phyloP scores from a whole-genome alignment of 2,329 filamentous ascomycete genomes.

The Colletotrichum graminicola region DNA sequence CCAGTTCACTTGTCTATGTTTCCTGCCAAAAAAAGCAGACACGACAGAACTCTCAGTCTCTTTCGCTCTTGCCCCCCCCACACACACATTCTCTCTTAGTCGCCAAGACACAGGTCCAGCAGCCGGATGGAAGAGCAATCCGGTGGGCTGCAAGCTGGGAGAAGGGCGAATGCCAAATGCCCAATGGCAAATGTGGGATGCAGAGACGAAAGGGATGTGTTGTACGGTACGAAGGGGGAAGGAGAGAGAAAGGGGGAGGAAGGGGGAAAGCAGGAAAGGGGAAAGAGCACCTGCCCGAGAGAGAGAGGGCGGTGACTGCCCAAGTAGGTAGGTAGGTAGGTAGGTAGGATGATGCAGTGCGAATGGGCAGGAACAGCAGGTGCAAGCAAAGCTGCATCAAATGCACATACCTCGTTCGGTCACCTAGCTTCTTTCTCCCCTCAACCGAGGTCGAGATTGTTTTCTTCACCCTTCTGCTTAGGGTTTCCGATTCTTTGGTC shows the following conservation, averaged over 20 bases:
- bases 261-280: not conserved
- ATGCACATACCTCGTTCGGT: slow-evolving; percentile 3
- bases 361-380: not conserved
- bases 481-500: not conserved
- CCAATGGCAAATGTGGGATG: slow-evolving; percentile 2
- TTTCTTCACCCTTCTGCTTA: not conserved
- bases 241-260: not conserved
- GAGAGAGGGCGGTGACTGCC: not conserved
- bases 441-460: not conserved
- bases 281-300: not conserved
- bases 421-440: not conserved
- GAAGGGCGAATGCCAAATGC: slow-evolving; percentile 9
- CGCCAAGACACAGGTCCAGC: not conserved
- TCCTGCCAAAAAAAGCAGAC: not conserved
- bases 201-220: slow-evolving; percentile 1
- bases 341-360: not conserved
- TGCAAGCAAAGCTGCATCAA: not conserved
- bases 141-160: not conserved
- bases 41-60: not conserved
- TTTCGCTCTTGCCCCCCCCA: not conserved
- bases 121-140: not conserved
- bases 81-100: not conserved
- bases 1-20: slow-evolving; percentile 1
- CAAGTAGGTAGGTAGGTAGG: not conserved
- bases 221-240: not conserved